Base-by-base conservation (phyloP, 129 eudicot genomes). In the Helianthus tuberosus region DNA sequence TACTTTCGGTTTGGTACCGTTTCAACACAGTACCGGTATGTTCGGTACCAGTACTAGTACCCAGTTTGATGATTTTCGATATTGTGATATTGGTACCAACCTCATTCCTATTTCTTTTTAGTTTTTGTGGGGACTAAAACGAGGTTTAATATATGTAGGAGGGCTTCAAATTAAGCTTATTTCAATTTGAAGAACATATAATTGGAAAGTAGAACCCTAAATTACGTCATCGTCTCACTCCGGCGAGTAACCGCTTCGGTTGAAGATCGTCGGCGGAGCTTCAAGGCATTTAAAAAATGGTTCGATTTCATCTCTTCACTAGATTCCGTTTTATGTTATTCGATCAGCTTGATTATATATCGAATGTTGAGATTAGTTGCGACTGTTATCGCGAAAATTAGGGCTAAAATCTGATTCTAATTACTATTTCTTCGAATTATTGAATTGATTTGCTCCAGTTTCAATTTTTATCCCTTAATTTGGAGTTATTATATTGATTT, bases 201-300 rank as follows among this genome's bases (percentile, higher is more conserved):
- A 11, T 17, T 61, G 50, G 11, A 51, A 75, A 54, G 29, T 38
- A 32, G 63, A 38, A 62, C 58, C 60, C 66, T 66, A 48, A 47
- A 76, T 76, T 76, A 76, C 68, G 60, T 77, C 77, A 51, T 43
- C 58, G 47, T 32, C 36, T 32, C 36, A 17, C 77, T 77, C 49
- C 66, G 72, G 77, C 53, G 77, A 62, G 50, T 73, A n/a, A 48
- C 50, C 38, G 8, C 48, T 63, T 66, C 55, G 49, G 53, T 66
- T 43, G 36, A 72, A 36, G 57, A 46, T 36, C 74, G 51, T 50
- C 69, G 75, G 32, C 51, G 72, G 68, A 52, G 38, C 11, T 35
- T 64, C n/a, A 64, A 75, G n/a, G 51, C 55, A 60, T 16, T 48
- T 54, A 16, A 36, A 77, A 32, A 32, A 32, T 77, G 81, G 81